Base-by-base conservation (phyloP, 1,284 basidiomycete species). In the Psilocybe mexicana region DNA sequence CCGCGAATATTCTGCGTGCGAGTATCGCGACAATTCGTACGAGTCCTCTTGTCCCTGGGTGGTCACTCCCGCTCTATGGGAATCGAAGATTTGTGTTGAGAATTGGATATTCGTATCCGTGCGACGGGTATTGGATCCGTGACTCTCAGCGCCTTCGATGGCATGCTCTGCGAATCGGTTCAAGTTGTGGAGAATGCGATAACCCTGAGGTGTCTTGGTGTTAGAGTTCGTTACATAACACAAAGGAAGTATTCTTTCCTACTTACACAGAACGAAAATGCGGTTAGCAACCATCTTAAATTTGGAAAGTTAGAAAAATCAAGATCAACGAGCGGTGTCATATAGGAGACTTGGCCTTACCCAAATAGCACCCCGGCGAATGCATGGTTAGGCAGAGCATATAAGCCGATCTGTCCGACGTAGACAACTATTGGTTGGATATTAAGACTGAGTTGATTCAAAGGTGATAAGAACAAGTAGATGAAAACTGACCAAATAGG, bases 181-280 rank as follows among this genome's bases (percentile, higher is more conserved):
- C 45, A 75, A 65, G 54, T 74, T 74, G 23, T 74, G 66, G 24
- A 75, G 65, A 33, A 74, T 72, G 25, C 71, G 70, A 55, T 75
- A 75, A 43, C 74, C 72, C 73, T 75, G 30, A 8, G 2, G 11
- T 25, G 30, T 8, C 14, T 7, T 40, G 38, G 11, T 25, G 25
- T 52, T 26, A 43, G 38, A 43, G 25, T 25, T 18, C 6, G 43
- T 26, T 51, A 5, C 14, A 8, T 30, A 33, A 3, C 4, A 10
- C 6, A 40, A 51, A 18, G 14, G 38, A 14, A n/a, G n/a, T n/a
- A 25, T 8, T 24, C 23, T 53, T 24, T 36, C 7, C 36, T 24
- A 65, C 67, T 64, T 57, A 74, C 73, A 30, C 62, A 66, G 55
- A 71, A 71, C 14, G 73, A 72, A 47, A 70, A 74, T 2, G 64